Evolutionary conservation across 2,329 filamentous ascomycete species (phyloP), one percentile per base, ranked within the genome.

Genomic region (Aciculosporium take): DNA sequence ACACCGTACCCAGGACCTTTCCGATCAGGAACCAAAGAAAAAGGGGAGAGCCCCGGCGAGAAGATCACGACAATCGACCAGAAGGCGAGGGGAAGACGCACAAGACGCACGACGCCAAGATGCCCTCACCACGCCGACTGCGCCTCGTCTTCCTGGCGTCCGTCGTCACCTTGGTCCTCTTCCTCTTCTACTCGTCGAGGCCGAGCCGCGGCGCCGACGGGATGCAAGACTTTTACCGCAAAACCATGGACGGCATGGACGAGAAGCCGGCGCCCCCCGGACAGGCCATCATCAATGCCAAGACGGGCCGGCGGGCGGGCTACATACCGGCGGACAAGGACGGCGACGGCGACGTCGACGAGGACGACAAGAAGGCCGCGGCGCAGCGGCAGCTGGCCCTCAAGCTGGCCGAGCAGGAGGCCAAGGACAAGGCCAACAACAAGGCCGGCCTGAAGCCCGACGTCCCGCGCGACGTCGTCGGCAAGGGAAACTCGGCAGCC

Each of bases 181-280:
- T 81, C 41, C 66, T 93, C 50, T 86, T 89, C 66, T 79, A 85
- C 57, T 81, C 79, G 17, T 72, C 71, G n/a, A 70, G 69, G 43
- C 64, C 71, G 38, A 66, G 67, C 27, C 59, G 64, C 46, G 65
- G 65, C 37, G 61, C 33, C 24, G 58, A 55, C 39, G 60, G 62
- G 28, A 51, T 68, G 2, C 63, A 68, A 33, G 74, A 74, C 51
- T 79, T 79, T 50, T 78, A 78, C 61, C 63, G 67, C 46, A 74
- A 71, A 59, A 80, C 76, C 21, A 65, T 71, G 51, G 62, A 70
- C 43, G 75, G 72, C 7, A 59, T 80, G 51, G 65, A 68, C 45
- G 60, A 60, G 31, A 54, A 51, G 39, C 53, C 18, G 7, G 21
- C 48, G 20, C 47, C 54, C 15, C 48, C 47, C 0, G 56, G 57